Evolutionary conservation across 1,284 basidiomycete species (phyloP).

Genomic region (Puccinia horiana): DNA sequence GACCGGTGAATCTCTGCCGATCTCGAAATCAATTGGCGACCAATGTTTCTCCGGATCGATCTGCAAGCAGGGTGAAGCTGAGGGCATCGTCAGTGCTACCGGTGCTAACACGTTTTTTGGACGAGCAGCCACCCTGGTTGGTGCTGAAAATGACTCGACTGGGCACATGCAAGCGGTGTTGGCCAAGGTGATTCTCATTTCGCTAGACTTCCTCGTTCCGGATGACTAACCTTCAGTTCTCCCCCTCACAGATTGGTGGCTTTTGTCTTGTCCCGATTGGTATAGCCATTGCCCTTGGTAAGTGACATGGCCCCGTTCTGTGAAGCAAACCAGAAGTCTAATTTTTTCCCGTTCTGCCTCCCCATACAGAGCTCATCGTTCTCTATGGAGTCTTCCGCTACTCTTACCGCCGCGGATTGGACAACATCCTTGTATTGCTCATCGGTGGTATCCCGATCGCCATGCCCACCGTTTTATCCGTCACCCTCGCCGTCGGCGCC

Average conservation of each 20-base stretch:
- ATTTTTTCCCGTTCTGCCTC: slow-evolving; percentile 14
- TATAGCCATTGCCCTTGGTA: slow-evolving; percentile 57
- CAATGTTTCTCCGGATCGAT: slow-evolving; percentile 70
- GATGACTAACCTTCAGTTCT: slow-evolving; percentile 88
- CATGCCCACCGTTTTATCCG: too few species aligned
- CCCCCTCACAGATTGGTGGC: slow-evolving; percentile 90
- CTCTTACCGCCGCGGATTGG: slow-evolving; percentile 90
- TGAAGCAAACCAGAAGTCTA: neutral
- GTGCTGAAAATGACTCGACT: too few species aligned
- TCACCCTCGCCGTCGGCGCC: too few species aligned
- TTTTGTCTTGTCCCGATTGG: slow-evolving; percentile 88
- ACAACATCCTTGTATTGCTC: slow-evolving; percentile 94
- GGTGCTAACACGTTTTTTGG: too few species aligned
- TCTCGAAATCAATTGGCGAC: slow-evolving; percentile 69
- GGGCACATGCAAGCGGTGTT: slow-evolving; percentile 97
- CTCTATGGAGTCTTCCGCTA: too few species aligned
- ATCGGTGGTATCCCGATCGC: slow-evolving; percentile 97
- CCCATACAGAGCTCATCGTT: slow-evolving; percentile 74
- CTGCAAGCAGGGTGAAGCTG: too few species aligned
- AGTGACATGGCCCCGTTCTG: neutral
- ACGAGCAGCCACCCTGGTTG: too few species aligned
- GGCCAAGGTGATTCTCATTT: slow-evolving; percentile 81
- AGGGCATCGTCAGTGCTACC: too few species aligned
- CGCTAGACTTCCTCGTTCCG: slow-evolving; percentile 69
- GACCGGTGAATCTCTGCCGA: too few species aligned